Base-by-base conservation (phyloP, 306 rosid genomes). In the Lotus japonicus region DNA sequence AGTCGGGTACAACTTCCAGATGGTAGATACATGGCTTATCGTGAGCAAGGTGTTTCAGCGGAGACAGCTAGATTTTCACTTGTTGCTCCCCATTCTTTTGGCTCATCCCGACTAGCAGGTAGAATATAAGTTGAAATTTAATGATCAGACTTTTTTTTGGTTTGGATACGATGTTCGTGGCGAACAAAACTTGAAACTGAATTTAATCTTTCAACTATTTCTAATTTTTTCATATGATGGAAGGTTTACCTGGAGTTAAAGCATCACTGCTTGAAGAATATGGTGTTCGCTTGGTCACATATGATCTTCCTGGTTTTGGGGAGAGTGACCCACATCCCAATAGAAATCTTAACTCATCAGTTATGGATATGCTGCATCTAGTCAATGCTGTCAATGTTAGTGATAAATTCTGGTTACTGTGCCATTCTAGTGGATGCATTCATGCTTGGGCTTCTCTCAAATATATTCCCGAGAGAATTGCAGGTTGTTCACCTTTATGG, bases 271-370 rank as follows among this genome's bases (percentile, higher is more conserved):
- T 91, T 21, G 89, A 86, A 79, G 91, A 91, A 58, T 91, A 86
- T 13, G 96, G 97, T 1, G 33, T 91, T 71, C 87, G 88, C 52
- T 72, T 91, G 72, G 70, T 91, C 66, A 76, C 96, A 7, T 91
- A 86, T 66, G 97, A 91, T 85, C 97, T 91, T 81, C 92, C 97
- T 48, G 97, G 96, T 72, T 91, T 88, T 83, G 97, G 97, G 79
- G 97, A 91, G 77, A 91, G 97, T 63, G 91, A 86, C 70, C 96
- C 96, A 80, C 91, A 88, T 79, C 91, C 89, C 46, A 65, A 45
- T 60, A 80, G 97, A 72, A 83, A 74, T 73, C 88, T 86, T 56
- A 88, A 86, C 67, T 78, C 97, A 44, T 91, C 97, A 9, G 94
- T 94, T 42, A 76, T 80, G 58, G 97, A 91, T 80, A 79, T 91